Conservation (phyloP, 441 rosid species). For the Adansonia gregorii region DNA sequence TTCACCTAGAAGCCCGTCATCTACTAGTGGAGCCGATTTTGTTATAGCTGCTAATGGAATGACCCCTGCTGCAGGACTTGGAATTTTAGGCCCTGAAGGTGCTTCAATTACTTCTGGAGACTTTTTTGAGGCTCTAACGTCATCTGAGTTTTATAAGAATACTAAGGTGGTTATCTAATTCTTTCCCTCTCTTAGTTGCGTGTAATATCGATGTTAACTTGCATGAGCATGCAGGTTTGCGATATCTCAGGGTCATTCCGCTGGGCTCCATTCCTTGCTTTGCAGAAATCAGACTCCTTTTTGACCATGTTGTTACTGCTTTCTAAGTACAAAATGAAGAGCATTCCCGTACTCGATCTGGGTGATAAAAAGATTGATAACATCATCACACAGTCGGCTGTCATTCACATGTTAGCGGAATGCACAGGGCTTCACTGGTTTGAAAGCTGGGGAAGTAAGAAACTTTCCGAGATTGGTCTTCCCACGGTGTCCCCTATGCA, state of each 20-base stretch:
- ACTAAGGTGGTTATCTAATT: slow-evolving; percentile 60
- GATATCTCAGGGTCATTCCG: slow-evolving; percentile 95
- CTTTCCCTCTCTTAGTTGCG: not conserved
- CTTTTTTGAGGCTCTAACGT: slow-evolving; percentile 85
- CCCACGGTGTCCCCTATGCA: slow-evolving; percentile 58
- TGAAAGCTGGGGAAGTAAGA: slow-evolving; percentile 91
- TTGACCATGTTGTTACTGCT: slow-evolving; percentile 93
- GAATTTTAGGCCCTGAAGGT: slow-evolving; percentile 66
- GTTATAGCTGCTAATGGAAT: slow-evolving; percentile 60
- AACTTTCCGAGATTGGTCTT: slow-evolving; percentile 84
- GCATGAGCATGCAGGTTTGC: slow-evolving; percentile 60
- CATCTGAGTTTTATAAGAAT: slow-evolving; percentile 82
- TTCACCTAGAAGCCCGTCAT: slow-evolving; percentile 72
- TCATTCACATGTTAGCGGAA: slow-evolving; percentile 95
- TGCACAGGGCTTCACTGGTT: slow-evolving; percentile 94
- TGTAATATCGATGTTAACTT: slow-evolving; percentile 18
- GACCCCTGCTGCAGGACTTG: slow-evolving; percentile 48
- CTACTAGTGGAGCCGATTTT: slow-evolving; percentile 47
- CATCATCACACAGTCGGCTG: slow-evolving; percentile 89
- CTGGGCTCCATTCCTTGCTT: slow-evolving; percentile 98
- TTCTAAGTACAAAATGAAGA: slow-evolving; percentile 98
- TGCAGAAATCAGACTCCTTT: slow-evolving; percentile 87
- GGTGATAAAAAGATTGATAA: slow-evolving; percentile 80
- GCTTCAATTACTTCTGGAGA: slow-evolving; percentile 83
- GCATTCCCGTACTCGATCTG: slow-evolving; percentile 85